Percentiles rank a stretch among this genome's conserved stretches.
Conservation (phyloP, 23 red algal genomes). For the Gracilaria vermiculophylla region DNA sequence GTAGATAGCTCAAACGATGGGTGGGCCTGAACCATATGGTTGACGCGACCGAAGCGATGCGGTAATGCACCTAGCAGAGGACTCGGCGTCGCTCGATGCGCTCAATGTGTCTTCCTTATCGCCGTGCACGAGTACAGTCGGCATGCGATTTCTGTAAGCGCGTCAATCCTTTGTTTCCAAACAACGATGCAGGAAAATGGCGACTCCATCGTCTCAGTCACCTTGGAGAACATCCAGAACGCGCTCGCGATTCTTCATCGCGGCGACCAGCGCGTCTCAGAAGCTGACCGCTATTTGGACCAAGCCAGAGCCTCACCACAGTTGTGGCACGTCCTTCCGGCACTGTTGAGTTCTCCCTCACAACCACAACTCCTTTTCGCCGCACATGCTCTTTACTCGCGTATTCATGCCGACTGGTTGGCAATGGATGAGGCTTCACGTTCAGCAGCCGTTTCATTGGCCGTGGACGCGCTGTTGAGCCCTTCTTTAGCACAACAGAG, state of each 20-base stretch:
- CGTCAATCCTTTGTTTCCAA: neutral
- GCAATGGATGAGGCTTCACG: neutral
- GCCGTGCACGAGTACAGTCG: neutral
- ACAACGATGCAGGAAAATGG: conserved; percentile 8
- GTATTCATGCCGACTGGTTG: conserved; percentile 20
- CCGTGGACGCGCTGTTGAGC: neutral
- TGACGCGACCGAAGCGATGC: too few relatives aligned
- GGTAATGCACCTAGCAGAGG: neutral
- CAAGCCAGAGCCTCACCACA: neutral
- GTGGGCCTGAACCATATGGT: too few relatives aligned
- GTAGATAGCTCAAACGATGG: too few relatives aligned
- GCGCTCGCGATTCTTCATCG: conserved; percentile 13
- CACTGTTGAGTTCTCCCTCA: neutral
- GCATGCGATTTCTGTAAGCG: neutral
- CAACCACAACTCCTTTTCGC: conserved; percentile 9
- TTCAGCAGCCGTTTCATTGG: neutral
- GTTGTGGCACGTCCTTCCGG: neutral
- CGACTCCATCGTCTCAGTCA: neutral
- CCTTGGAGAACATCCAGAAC: conserved; percentile 1
- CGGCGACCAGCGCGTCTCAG: conserved; percentile 1
- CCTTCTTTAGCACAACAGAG: neutral
- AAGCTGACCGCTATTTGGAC: conserved; percentile 13
- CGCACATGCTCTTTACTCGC: neutral
- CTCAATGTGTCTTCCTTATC: neutral
- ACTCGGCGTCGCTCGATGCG: neutral